Conservation (phyloP, 495 filamentous ascomycete genomes). For the Talaromyces adpressus region DNA sequence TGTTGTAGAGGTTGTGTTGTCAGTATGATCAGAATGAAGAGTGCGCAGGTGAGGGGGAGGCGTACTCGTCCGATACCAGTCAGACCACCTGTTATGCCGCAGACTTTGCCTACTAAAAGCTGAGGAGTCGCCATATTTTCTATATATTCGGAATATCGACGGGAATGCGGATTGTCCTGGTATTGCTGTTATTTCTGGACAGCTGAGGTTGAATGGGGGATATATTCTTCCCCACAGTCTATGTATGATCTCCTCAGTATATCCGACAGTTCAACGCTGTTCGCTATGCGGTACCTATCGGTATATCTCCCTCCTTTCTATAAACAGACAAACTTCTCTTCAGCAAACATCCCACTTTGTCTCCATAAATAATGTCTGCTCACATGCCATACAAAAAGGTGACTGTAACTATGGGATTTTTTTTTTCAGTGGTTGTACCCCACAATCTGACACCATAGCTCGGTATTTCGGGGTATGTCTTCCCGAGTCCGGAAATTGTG, state of each 20-base stretch:
- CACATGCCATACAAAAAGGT: not conserved
- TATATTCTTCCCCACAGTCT: not conserved
- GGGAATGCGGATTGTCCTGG: not conserved
- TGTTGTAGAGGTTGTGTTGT: constrained; percentile 7
- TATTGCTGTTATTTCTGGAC: not conserved
- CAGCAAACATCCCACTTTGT: not conserved
- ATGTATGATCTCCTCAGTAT: not conserved
- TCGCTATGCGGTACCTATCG: not conserved
- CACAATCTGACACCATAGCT: not conserved
- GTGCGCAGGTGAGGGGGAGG: not conserved
- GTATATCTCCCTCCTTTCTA: not conserved
- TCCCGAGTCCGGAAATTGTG: not conserved
- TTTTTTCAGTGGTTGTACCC: not conserved
- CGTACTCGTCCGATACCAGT: constrained; percentile 64
- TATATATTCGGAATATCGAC: not conserved
- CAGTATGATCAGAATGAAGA: not conserved
- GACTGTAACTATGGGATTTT: not conserved
- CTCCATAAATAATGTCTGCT: not conserved
- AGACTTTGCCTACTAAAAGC: constrained; percentile 60
- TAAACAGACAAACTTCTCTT: not conserved
- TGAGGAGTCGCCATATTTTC: constrained; percentile 31
- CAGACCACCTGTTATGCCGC: constrained; percentile 69
- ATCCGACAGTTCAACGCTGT: not conserved
- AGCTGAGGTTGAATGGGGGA: not conserved
- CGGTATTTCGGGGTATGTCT: not conserved